Evolutionary conservation across 2,329 filamentous ascomycete species (phyloP).

Genomic region (Metarhizium sp.): DNA sequence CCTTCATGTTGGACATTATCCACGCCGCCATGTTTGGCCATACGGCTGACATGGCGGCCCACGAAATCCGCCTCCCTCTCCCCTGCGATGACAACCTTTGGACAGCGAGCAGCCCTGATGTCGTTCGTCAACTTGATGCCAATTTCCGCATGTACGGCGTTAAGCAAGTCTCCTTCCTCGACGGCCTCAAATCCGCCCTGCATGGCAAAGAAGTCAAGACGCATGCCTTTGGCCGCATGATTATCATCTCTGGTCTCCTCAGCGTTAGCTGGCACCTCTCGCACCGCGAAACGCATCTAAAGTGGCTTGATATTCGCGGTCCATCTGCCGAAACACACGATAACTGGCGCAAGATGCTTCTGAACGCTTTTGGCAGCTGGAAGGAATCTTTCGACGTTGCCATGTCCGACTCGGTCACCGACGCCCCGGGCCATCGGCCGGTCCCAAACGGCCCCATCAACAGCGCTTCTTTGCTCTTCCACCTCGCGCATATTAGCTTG

Average conservation of each 20-base stretch:
- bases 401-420: conserved; percentile 32
- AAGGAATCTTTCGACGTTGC: conserved; percentile 73
- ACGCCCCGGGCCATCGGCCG: conserved; percentile 25
- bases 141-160: conserved; percentile 71
- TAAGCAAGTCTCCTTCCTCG: conserved; percentile 70
- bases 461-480: conserved; percentile 71
- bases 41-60: conserved; percentile 79
- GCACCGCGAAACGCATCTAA: conserved; percentile 76
- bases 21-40: conserved; percentile 93
- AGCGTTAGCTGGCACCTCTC: conserved; percentile 90
- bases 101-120: conserved; percentile 69
- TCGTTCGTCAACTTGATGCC: conserved; percentile 67
- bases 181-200: conserved; percentile 74
- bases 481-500: conserved; percentile 80
- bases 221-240: conserved; percentile 80
- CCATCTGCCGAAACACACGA: conserved; percentile 53
- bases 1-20: conserved; percentile 81
- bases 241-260: conserved; percentile 83
- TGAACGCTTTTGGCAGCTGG: conserved; percentile 79
- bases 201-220: conserved; percentile 75
- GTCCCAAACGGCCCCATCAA: conserved; percentile 60
- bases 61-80: conserved; percentile 77
- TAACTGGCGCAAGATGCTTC: conserved; percentile 69
- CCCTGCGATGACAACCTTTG: conserved; percentile 83
- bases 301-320: conserved; percentile 61